phyloP scores from a whole-genome alignment of 805 yeast genomes.

The Cyberlindnera nakhonratchasimensis region DNA sequence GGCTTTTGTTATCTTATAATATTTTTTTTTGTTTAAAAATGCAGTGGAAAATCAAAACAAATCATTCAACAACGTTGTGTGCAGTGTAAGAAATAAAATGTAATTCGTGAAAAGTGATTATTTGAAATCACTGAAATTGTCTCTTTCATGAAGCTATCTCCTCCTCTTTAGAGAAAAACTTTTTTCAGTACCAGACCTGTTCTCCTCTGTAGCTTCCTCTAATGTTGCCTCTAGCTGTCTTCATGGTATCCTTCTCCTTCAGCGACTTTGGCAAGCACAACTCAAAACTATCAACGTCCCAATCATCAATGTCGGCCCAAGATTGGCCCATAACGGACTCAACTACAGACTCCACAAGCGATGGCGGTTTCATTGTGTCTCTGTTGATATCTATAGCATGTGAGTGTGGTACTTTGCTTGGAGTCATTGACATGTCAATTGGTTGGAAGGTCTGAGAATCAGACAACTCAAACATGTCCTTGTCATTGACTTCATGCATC shows the following conservation, averaged over 20 bases:
- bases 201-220: neutral
- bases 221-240: slow-evolving; percentile 1
- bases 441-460: neutral
- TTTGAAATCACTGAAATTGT: too few species aligned
- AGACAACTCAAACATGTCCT: slow-evolving; percentile 5
- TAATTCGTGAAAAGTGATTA: neutral
- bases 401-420: neutral
- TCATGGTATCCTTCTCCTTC: neutral
- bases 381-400: neutral
- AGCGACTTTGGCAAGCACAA: slow-evolving; percentile 10
- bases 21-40: too few species aligned
- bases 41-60: neutral
- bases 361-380: slow-evolving; percentile 7
- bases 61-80: neutral
- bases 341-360: slow-evolving; percentile 9
- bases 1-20: too few species aligned
- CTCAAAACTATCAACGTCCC: slow-evolving; percentile 12
- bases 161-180: too few species aligned
- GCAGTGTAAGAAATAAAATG: too few species aligned
- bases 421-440: neutral
- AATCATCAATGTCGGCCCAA: slow-evolving; percentile 20
- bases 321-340: slow-evolving; percentile 11
- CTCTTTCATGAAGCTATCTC: too few species aligned
- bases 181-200: slow-evolving; percentile 4
- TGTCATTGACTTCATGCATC: neutral